These are phyloP conservation scores for Fusarium sp. DNA, from an alignment of 2,329 filamentous ascomycete genomes.

Conservation along the genomic window DNA sequence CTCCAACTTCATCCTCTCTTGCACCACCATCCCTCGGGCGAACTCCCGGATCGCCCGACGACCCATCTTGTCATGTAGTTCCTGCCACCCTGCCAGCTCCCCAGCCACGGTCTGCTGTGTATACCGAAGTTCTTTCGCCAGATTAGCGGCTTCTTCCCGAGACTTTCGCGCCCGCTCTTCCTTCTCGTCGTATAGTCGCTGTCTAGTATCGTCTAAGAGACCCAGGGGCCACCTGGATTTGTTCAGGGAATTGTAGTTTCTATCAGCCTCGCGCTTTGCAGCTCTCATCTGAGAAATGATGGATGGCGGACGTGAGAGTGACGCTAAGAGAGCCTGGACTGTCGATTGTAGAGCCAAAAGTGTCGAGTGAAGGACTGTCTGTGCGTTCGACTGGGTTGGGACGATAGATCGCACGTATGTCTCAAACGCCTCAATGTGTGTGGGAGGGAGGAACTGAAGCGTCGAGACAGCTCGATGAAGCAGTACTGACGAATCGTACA, in stretches of 20 bases:
- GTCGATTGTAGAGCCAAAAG: slow-evolving; percentile 88
- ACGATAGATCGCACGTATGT: slow-evolving; percentile 78
- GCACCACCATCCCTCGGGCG: slow-evolving; percentile 83
- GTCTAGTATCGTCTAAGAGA: slow-evolving; percentile 89
- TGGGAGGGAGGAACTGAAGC: slow-evolving; percentile 77
- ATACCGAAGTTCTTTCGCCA: slow-evolving; percentile 89
- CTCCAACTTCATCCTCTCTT: slow-evolving; percentile 84
- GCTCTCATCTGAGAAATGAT: slow-evolving; percentile 84
- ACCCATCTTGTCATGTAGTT: slow-evolving; percentile 85
- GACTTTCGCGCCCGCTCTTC: slow-evolving; percentile 83
- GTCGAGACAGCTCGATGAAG: slow-evolving; percentile 68
- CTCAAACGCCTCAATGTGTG: slow-evolving; percentile 80
- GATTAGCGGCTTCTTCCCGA: slow-evolving; percentile 77
- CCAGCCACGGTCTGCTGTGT: slow-evolving; percentile 94
- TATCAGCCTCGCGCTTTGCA: slow-evolving; percentile 83
- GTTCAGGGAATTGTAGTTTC: slow-evolving; percentile 81
- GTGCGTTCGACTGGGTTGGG: slow-evolving; percentile 81
- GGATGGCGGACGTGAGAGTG: slow-evolving; percentile 83
- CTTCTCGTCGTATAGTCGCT: slow-evolving; percentile 86
- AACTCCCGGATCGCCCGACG: slow-evolving; percentile 82
- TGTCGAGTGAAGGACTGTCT: slow-evolving; percentile 80
- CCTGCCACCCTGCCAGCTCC: slow-evolving; percentile 95
- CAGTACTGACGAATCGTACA: slow-evolving; percentile 76
- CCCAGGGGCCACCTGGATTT: slow-evolving; percentile 86
- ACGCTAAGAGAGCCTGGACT: slow-evolving; percentile 83